Conservation (phyloP, 805 yeast genomes). For the Barnettozyma sp. region DNA sequence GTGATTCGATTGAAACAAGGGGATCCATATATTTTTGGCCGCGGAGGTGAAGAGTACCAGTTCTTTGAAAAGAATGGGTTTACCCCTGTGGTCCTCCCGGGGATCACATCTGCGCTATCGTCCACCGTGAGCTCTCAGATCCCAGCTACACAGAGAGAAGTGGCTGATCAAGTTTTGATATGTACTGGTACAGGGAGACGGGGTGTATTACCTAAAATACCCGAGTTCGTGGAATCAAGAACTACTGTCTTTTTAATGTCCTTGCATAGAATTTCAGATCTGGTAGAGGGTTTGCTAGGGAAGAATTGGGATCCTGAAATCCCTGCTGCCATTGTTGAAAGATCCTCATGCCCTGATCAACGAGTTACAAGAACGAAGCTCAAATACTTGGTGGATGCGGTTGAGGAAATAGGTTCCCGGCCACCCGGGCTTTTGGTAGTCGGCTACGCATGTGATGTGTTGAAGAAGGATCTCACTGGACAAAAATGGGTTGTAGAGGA, state of each 20-base stretch:
- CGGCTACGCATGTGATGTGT: slow-evolving; percentile 68
- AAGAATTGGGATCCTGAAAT: slow-evolving; percentile 60
- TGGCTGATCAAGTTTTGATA: slow-evolving; percentile 84
- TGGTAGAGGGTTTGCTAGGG: slow-evolving; percentile 46
- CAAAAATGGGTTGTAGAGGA: slow-evolving; percentile 29
- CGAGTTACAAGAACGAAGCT: slow-evolving; percentile 72
- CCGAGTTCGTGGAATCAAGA: slow-evolving; percentile 62
- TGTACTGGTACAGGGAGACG: slow-evolving; percentile 94
- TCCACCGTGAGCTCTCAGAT: slow-evolving; percentile 78
- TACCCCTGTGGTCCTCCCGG: slow-evolving; percentile 72
- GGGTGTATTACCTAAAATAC: slow-evolving; percentile 74
- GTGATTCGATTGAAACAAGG: slow-evolving; percentile 94
- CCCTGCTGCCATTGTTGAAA: slow-evolving; percentile 82
- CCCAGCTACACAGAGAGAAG: slow-evolving; percentile 88
- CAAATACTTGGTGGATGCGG: slow-evolving; percentile 59
- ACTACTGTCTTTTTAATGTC: slow-evolving; percentile 91
- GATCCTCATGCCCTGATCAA: slow-evolving; percentile 93
- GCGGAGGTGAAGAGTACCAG: slow-evolving; percentile 88
- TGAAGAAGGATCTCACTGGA: slow-evolving; percentile 14
- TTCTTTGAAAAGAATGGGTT: slow-evolving; percentile 65
- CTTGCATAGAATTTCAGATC: slow-evolving; percentile 54
- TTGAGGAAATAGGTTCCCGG: slow-evolving; percentile 71
- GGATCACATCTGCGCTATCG: slow-evolving; percentile 83
- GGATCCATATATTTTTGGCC: slow-evolving; percentile 92
- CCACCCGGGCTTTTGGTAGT: slow-evolving; percentile 89